Evolutionary conservation across 148 eudicot genomes (phyloP).

Genomic region (Rhododendron ferrugineum): DNA sequence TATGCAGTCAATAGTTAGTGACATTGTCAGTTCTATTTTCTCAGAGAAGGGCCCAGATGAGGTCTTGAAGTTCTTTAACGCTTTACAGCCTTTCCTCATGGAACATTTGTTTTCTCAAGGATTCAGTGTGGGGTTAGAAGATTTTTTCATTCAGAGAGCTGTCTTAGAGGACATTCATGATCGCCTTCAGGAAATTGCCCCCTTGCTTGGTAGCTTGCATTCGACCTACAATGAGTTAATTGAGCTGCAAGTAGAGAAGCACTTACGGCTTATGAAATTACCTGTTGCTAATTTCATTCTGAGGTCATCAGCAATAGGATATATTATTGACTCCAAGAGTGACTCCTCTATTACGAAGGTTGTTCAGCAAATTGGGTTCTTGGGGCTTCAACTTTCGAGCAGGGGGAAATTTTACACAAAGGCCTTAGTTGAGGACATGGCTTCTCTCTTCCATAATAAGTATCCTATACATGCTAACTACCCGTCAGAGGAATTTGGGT

Average conservation of each 20-base stretch:
- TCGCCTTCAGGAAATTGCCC: conserved; percentile 45
- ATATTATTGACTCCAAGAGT: conserved; percentile 71
- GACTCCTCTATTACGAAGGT: conserved; percentile 73
- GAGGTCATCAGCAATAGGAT: conserved; percentile 57
- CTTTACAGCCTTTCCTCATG: conserved; percentile 81
- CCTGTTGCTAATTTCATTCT: conserved; percentile 55
- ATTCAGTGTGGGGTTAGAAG: conserved; percentile 65
- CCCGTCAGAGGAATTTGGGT: conserved; percentile 65
- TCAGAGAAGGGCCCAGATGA: conserved; percentile 68
- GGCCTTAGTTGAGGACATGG: conserved; percentile 58
- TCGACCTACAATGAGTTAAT: conserved; percentile 53
- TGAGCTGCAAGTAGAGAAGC: conserved; percentile 57
- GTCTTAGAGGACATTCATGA: conserved; percentile 34
- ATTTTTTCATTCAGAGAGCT: conserved; percentile 44
- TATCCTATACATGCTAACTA: conserved; percentile 46
- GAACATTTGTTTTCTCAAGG: conserved; percentile 69
- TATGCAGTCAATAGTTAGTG: conserved; percentile 50
- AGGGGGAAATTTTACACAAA: conserved; percentile 72
- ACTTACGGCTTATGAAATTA: conserved; percentile 38
- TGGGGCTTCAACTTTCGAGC: conserved; percentile 69
- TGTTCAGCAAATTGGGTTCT: conserved; percentile 82
- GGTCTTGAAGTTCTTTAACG: conserved; percentile 59
- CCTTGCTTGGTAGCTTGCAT: conserved; percentile 46
- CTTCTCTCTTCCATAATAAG: conserved; percentile 43
- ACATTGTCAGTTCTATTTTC: conserved; percentile 56